Evolutionary conservation across 2,329 filamentous ascomycete genomes (phyloP).

Genomic region (Fusarium nisikadoi): DNA sequence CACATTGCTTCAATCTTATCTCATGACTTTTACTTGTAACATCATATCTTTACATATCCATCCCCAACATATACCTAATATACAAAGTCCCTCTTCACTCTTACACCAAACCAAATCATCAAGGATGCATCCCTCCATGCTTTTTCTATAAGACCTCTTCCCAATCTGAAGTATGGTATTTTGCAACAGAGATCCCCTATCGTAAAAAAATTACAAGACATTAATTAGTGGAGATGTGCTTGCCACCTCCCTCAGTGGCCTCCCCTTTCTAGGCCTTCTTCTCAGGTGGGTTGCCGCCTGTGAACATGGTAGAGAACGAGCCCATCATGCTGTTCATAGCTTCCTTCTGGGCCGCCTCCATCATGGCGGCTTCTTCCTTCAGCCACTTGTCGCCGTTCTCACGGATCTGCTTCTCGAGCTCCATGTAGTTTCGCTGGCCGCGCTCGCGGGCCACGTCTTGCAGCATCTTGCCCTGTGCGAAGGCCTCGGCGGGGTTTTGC

Average conservation of each 20-base stretch:
- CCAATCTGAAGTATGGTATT: constrained; percentile 29
- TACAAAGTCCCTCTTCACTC: constrained; percentile 30
- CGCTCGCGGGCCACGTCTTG: constrained; percentile 94
- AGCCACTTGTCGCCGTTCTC: constrained; percentile 96
- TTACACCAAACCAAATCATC: constrained; percentile 30
- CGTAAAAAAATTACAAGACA: constrained; percentile 44
- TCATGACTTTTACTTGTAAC: constrained; percentile 13
- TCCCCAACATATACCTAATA: constrained; percentile 32
- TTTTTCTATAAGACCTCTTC: constrained; percentile 33
- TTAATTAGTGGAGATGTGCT: constrained; percentile 47
- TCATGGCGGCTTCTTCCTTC: constrained; percentile 88
- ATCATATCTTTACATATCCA: constrained; percentile 34
- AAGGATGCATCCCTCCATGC: constrained; percentile 17
- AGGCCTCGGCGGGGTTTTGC: constrained; percentile 76
- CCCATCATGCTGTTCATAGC: constrained; percentile 93
- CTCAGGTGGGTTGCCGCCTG: constrained; percentile 30
- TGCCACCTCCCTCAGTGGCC: constrained; percentile 13
- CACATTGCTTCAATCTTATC: background rate
- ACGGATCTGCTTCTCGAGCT: constrained; percentile 88
- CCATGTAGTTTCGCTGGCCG: constrained; percentile 88
- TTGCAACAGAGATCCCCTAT: constrained; percentile 7
- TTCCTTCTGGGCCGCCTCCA: constrained; percentile 90
- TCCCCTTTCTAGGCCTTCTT: constrained; percentile 37
- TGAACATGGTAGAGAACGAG: constrained; percentile 62
- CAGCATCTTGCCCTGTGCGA: constrained; percentile 95